Conservation (phyloP, 2,329 filamentous ascomycete genomes). For the Fusarium sp. region DNA sequence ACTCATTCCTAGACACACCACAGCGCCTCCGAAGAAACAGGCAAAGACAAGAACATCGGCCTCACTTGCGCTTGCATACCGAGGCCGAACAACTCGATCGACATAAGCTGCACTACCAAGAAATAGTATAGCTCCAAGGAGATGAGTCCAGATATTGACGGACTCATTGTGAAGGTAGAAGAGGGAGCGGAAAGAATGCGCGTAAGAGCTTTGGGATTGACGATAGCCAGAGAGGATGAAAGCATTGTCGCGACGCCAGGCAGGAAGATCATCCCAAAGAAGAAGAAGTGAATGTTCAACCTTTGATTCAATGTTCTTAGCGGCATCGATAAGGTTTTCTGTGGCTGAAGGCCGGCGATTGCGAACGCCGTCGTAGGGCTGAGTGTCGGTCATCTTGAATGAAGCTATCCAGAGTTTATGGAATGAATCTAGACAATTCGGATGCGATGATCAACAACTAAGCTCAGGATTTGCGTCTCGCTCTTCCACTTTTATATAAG, state of each 20-base stretch:
- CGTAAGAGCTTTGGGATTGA: conserved; percentile 60
- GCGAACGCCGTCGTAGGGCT: conserved; percentile 36
- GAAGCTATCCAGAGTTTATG: conserved; percentile 19
- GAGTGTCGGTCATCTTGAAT: conserved; percentile 34
- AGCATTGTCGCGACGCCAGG: conserved; percentile 70
- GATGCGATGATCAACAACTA: not conserved
- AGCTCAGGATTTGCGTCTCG: not conserved
- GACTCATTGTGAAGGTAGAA: conserved; percentile 69
- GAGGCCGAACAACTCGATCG: conserved; percentile 68
- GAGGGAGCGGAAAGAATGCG: conserved; percentile 59
- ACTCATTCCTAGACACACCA: conserved; percentile 80
- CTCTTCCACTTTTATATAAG: conserved; percentile 20
- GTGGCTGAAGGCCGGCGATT: conserved; percentile 47
- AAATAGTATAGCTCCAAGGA: conserved; percentile 73
- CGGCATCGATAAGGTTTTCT: conserved; percentile 42
- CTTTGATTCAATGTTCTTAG: conserved; percentile 52
- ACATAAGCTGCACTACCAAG: conserved; percentile 63
- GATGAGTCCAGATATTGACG: conserved; percentile 73
- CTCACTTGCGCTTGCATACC: conserved; percentile 71
- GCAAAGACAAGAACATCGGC: conserved; percentile 78
- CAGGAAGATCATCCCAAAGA: conserved; percentile 68
- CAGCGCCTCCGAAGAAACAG: conserved; percentile 82
- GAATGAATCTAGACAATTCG: not conserved
- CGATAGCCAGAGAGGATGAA: conserved; percentile 68
- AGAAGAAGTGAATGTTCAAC: conserved; percentile 57